A percentile compares a stretch with the other conserved stretches of the same genome.
These are phyloP conservation scores for Pleurotus tuber-regium DNA, from an alignment of 768 basidiomycete genomes.

Conservation along the genomic window DNA sequence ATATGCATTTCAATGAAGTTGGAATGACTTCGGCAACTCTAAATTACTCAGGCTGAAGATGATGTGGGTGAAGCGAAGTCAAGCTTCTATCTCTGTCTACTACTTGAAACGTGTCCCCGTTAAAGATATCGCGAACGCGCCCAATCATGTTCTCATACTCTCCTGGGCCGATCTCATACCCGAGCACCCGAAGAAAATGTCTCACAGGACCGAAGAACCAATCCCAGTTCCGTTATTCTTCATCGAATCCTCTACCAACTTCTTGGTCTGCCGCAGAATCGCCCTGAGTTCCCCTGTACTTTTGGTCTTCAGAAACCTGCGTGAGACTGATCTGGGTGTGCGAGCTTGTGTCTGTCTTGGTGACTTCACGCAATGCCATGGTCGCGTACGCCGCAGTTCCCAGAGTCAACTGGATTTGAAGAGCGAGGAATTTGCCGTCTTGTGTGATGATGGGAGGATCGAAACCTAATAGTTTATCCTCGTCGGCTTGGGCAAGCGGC, in stretches of 20 bases:
- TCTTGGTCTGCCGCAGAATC: slow-evolving; percentile 28
- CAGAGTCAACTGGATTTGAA: slow-evolving; percentile 83
- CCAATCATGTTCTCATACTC: not conserved
- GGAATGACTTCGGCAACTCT: slow-evolving; percentile 6
- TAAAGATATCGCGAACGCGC: not conserved
- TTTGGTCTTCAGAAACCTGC: slow-evolving; percentile 76
- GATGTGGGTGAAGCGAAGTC: slow-evolving; percentile 1
- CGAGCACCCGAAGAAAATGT: slow-evolving; percentile 1
- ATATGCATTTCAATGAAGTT: not conserved
- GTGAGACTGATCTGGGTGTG: slow-evolving; percentile 86
- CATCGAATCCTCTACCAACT: slow-evolving; percentile 23
- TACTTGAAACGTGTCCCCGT: not conserved
- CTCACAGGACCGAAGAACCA: slow-evolving; percentile 1
- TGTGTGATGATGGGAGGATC: slow-evolving; percentile 64
- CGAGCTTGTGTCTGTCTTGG: slow-evolving; percentile 93
- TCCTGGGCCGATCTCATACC: not conserved
- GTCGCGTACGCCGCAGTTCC: slow-evolving; percentile 96
- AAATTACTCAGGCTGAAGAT: slow-evolving; percentile 6
- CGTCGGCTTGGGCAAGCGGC: slow-evolving; percentile 90
- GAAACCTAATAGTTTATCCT: slow-evolving; percentile 84
- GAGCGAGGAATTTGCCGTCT: slow-evolving; percentile 81
- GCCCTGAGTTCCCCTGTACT: slow-evolving; percentile 61
- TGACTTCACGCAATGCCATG: slow-evolving; percentile 94
- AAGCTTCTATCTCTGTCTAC: not conserved
- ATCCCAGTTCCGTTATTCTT: slow-evolving; percentile 6